A percentile compares a stretch with the other conserved stretches of the same genome.
Evolutionary conservation across 257 asterid genomes (phyloP).

Genomic region (Marsdenia floribunda): DNA sequence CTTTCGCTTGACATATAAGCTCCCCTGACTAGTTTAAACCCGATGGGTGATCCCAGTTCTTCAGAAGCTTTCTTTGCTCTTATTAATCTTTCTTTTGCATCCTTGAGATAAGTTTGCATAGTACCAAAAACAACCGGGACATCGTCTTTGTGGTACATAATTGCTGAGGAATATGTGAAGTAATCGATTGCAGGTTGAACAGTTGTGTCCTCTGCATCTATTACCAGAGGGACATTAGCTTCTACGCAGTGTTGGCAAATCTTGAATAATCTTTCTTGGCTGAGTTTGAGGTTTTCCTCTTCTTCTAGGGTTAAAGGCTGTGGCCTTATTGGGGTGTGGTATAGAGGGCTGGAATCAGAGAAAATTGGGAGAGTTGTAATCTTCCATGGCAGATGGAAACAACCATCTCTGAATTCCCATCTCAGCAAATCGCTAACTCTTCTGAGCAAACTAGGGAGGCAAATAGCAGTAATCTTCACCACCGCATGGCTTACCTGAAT

Average conservation of each 20-base stretch:
- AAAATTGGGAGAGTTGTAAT: constrained; percentile 48
- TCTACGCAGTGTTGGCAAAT: constrained; percentile 45
- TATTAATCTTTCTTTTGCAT: constrained; percentile 51
- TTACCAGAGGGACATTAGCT: constrained; percentile 43
- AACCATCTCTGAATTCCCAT: constrained; percentile 55
- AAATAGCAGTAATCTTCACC: constrained; percentile 80
- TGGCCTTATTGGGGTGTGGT: constrained; percentile 57
- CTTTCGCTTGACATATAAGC: constrained; percentile 70
- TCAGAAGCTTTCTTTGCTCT: constrained; percentile 54
- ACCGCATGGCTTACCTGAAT: constrained; percentile 75
- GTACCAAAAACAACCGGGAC: constrained; percentile 67
- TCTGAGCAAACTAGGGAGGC: constrained; percentile 46
- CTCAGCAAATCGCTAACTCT: constrained; percentile 76
- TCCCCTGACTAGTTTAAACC: constrained; percentile 80
- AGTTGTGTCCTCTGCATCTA: constrained; percentile 80
- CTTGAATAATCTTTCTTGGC: constrained; percentile 36
- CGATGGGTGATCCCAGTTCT: constrained; percentile 44
- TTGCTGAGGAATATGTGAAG: constrained; percentile 56
- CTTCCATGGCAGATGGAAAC: constrained; percentile 78
- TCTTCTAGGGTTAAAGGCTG: constrained; percentile 45
- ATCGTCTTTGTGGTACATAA: constrained; percentile 30
- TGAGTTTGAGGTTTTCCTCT: constrained; percentile 45
- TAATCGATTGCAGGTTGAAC: constrained; percentile 88
- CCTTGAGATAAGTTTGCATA: constrained; percentile 68
- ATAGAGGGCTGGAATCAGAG: constrained; percentile 58